phyloP scores from a whole-genome alignment of 2,329 filamentous ascomycete species.

The Claviceps arundinis region DNA sequence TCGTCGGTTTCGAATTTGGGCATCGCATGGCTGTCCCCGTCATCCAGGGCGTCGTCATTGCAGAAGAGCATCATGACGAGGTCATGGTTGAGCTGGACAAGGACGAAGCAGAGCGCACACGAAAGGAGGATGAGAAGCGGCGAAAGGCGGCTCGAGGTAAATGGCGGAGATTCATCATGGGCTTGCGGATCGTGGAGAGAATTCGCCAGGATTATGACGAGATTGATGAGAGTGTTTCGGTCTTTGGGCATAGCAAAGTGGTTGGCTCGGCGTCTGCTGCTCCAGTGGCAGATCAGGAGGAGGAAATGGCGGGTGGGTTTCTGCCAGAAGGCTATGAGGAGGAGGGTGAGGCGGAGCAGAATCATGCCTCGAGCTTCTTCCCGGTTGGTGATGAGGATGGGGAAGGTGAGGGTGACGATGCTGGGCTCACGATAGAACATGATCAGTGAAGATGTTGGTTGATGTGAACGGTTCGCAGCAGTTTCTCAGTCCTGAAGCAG shows the following conservation, averaged over 20 bases:
- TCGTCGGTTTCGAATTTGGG: conserved; percentile 93
- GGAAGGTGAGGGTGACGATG: conserved; percentile 21
- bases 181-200: conserved; percentile 66
- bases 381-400: conserved; percentile 32
- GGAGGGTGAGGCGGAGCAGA: conserved; percentile 25
- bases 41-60: conserved; percentile 79
- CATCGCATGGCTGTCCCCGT: conserved; percentile 88
- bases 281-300: conserved; percentile 22
- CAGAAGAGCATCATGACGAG: conserved; percentile 60
- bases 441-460: not conserved
- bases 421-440: conserved; percentile 22
- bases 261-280: conserved; percentile 7
- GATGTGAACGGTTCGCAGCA: not conserved
- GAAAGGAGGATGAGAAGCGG: conserved; percentile 75
- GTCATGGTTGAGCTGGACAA: conserved; percentile 69
- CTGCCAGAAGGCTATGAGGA: conserved; percentile 43
- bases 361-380: conserved; percentile 33
- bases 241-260: conserved; percentile 36
- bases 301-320: conserved; percentile 48
- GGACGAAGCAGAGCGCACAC: conserved; percentile 59
- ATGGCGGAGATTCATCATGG: conserved; percentile 83
- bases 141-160: conserved; percentile 57
- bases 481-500: not conserved
- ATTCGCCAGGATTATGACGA: conserved; percentile 66
- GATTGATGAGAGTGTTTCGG: conserved; percentile 36